phyloP scores from a whole-genome alignment of 2,329 filamentous ascomycete species.

The Scedosporium dehoogii region DNA sequence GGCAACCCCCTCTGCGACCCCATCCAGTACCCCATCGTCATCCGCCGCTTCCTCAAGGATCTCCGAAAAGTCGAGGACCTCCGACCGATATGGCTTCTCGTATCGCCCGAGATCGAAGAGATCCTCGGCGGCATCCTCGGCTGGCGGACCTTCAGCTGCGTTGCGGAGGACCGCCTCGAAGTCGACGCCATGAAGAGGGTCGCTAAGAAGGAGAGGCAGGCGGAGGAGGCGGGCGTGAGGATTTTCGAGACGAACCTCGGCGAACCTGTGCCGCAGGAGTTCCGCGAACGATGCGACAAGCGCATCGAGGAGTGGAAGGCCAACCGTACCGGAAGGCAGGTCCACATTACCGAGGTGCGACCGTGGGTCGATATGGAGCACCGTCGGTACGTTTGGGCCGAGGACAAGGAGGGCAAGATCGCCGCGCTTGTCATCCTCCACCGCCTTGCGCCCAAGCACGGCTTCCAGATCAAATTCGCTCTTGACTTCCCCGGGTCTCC shows the following conservation, averaged over 20 bases:
- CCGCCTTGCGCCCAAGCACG: conserved; percentile 68
- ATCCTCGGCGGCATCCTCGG: conserved; percentile 70
- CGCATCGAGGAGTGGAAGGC: conserved; percentile 72
- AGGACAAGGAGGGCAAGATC: conserved; percentile 62
- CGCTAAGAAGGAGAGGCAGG: conserved; percentile 67
- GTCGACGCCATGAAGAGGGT: conserved; percentile 61
- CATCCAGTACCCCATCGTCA: conserved; percentile 64
- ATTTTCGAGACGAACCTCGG: conserved; percentile 63
- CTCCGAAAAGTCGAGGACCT: conserved; percentile 59
- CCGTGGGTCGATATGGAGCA: conserved; percentile 81
- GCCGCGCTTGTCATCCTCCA: conserved; percentile 72
- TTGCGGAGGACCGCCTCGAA: conserved; percentile 80
- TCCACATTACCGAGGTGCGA: conserved; percentile 81
- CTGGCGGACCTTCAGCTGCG: conserved; percentile 83
- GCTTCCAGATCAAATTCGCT: conserved; percentile 94
- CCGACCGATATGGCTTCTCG: conserved; percentile 82
- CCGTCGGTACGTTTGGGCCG: conserved; percentile 75
- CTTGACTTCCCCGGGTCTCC: conserved; percentile 83
- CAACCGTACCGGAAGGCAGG: conserved; percentile 71
- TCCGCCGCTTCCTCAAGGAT: conserved; percentile 64
- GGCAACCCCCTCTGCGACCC: conserved; percentile 80
- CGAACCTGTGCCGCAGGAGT: conserved; percentile 40
- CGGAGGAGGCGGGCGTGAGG: conserved; percentile 76
- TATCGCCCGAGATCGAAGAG: conserved; percentile 68
- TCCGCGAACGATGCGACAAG: conserved; percentile 59